Evolutionary conservation across 352 stramenopile genomes (phyloP), one percentile per base, ranked within the genome.

Genomic region (Pythium diclinum): DNA sequence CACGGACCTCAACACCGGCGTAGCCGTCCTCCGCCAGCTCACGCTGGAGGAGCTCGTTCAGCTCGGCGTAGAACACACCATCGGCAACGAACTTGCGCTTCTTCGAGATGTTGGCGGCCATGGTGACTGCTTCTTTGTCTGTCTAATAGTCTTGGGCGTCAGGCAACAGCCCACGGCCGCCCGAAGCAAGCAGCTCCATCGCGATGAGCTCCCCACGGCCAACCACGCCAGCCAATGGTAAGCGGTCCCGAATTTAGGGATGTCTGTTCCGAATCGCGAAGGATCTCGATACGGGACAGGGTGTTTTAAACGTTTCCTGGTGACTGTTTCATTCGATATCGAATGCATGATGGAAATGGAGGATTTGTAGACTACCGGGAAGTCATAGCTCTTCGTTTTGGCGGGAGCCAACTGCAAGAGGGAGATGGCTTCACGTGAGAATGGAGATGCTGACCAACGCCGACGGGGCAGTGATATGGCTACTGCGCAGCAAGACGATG

Each of bases 21-120:
- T 99, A 99, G 67, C 97, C 97, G 67, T 99, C 96, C 77, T 98
- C 96, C 66, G 96, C 97, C 51, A 99, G 89, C 81, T 99, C 97
- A 36, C 96, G 85, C 73, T 96, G 97, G 61, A 99, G 87, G 58
- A 99, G 87, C 85, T 99, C 97, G 85, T 99, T 99, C 23, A 99
- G 86, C 81, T 99, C 98, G 74, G 97, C 96, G 87, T 99, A 99
- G 92, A 99, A 99, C 52, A 99, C 96, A 88, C 98, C 98, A 79
- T 99, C 97, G 52, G 97, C 97, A 62, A 99, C 91, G 84, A 99
- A 99, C 89, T 99, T 99, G 74, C 96, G 92, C 90, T 99, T 99
- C 92, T 98, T 98, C 55, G 94, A 99, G 77, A 99, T 99, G 73
- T 94, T 96, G 67, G 79, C 73, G 68, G 89, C 87, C 89, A 96